Evolutionary conservation across 148 eudicot species (phyloP), one percentile per base, ranked within the genome.

Genomic region (Linanthus parryae): DNA sequence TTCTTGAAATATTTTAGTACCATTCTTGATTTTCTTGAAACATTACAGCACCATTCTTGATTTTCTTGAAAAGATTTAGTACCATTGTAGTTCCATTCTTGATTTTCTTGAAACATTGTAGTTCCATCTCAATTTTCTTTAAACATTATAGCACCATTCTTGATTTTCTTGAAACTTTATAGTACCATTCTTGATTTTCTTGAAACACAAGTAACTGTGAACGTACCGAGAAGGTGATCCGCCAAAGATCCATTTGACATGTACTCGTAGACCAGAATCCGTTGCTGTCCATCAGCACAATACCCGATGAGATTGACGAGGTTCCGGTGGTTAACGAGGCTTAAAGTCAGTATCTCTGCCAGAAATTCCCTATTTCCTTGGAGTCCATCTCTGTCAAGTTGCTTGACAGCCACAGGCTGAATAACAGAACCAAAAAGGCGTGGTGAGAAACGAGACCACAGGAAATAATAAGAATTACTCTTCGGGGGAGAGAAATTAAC

Each of bases 271-370:
- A 91, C 98, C 71, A 91, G 66, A 29, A 91, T 80, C 56, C 98
- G 77, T 49, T 91, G 98, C 45, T 66, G 78, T 13, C 98, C 98
- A 71, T 91, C 95, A 23, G 95, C 94, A 58, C 98, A 91, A 57
- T 86, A 86, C 21, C 98, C 98, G 3, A 84, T 66, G 43, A 86
- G 68, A 71, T 79, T 83, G 29, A 91, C 94, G 2, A 91, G 85
- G 68, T 81, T 86, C 2, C 74, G 90, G 41, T 91, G 98, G 57
- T 81, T 62, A 36, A 83, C 73, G 13, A 74, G 73, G 52, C 94
- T 81, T 36, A 87, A 44, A 61, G 70, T 85, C 62, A 86, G 48
- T 27, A 91, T 94, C 57, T 91, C 98, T 1, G 83, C 78, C 0
- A 91, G 70, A 48, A 91, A 91, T 57, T 86, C 98, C 48, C 73